A percentile compares a stretch with the other conserved stretches of the same genome.
Evolutionary conservation across 2,329 filamentous ascomycete genomes (phyloP).

Genomic region (Sporothrix phasma): DNA sequence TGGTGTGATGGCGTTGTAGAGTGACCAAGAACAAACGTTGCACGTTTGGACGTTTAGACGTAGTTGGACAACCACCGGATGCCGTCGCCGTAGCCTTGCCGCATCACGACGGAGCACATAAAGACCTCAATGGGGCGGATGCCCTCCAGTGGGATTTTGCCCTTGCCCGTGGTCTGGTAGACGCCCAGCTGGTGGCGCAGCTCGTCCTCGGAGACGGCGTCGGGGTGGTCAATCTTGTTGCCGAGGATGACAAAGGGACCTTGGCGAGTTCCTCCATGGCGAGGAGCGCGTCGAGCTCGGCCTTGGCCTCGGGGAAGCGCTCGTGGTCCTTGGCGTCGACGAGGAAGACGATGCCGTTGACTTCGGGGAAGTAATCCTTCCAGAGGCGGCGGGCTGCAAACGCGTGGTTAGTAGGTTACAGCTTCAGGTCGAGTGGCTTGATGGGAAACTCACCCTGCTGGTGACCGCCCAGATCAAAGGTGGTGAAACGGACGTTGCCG

Average conservation of each 20-base stretch:
- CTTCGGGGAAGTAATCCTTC: conserved; percentile 96
- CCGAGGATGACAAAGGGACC: conserved; percentile 94
- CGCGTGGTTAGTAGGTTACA: not conserved
- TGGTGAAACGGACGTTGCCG: conserved; percentile 89
- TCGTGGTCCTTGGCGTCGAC: conserved; percentile 97
- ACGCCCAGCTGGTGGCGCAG: conserved; percentile 83
- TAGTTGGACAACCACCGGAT: conserved; percentile 92
- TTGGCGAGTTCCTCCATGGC: conserved; percentile 95
- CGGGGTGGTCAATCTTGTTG: conserved; percentile 99
- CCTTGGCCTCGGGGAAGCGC: conserved; percentile 88
- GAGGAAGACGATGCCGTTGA: conserved; percentile 93
- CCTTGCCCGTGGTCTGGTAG: conserved; percentile 95
- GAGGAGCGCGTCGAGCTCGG: conserved; percentile 88
- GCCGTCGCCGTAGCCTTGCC: conserved; percentile 86
- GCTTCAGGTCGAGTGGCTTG: not conserved
- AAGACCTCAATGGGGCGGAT: conserved; percentile 95
- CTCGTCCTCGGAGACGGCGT: conserved; percentile 92
- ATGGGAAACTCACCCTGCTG: conserved; percentile 58
- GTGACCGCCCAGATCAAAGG: conserved; percentile 87
- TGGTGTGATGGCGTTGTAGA: too few species aligned
- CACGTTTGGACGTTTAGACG: conserved; percentile 55
- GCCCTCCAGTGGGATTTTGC: conserved; percentile 78
- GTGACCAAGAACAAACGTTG: too few species aligned
- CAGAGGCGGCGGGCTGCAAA: conserved; percentile 78
- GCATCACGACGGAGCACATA: conserved; percentile 98